Base-by-base conservation (phyloP, 192 early-diverging fungal species). In the Entomortierella chlamydospora region DNA sequence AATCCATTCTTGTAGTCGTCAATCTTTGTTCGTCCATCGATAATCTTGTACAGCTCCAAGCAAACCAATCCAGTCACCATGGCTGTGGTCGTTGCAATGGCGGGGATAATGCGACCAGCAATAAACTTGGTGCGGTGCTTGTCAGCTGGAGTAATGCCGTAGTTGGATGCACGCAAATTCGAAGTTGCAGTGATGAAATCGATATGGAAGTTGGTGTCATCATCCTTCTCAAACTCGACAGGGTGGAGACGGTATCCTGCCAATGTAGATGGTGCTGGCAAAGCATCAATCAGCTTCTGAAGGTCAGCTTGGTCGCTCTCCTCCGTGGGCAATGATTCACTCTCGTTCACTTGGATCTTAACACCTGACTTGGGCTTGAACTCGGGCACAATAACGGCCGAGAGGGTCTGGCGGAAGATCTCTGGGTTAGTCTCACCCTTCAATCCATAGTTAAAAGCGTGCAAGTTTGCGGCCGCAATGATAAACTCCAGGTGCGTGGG, bases 1-100 rank as follows among this genome's bases (percentile, higher is more conserved):
- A 99, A 99, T 13, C 97, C 97, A 81, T 99, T 99, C 88, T 98
- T 99, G 90, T 95, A 99, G 70, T 97, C 94, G 30, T 99, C 98
- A 33, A 99, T 73, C 81, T 92, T 91, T 45, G 87, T 86, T 51
- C 87, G 87, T 6, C 86, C 87, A 57, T 92, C 93, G 65, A 96
- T 83, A 11, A 98, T 70, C 90, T 99, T 99, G 91, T 96, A 97
- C 64, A 99, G 83, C 87, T 99, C 98, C 41, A 99, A 86, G 82
- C 96, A 97, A 25, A 98, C 95, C 56, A 99, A 84, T n/a, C 97
- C 97, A 17, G 96, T 97, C 5, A 99, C 95, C 70, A 99, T 82
- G 20, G 98, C 92, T 0, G 96, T 99, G 0, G 98, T 99, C 12
- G 97, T 99, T 18, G 94, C 94, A 86, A 95, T 95, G 45, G 94